phyloP scores from a whole-genome alignment of 176 grass and related monocot species.

The Zea luxurians region DNA sequence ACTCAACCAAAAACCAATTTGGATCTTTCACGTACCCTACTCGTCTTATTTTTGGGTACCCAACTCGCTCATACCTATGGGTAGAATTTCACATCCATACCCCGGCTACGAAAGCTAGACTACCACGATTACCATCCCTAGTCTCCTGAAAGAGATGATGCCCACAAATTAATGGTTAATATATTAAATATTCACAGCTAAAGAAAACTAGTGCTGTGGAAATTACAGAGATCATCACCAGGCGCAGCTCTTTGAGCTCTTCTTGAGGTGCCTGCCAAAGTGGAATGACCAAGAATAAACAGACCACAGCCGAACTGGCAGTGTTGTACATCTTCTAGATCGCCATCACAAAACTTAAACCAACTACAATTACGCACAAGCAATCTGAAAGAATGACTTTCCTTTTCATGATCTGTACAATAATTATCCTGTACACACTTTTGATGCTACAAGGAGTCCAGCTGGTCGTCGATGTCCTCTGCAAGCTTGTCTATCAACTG shows the following conservation, averaged over 20 bases:
- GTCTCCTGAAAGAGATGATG: too few species aligned
- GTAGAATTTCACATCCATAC: too few species aligned
- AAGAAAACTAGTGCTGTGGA: not conserved
- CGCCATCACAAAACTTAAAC: too few species aligned
- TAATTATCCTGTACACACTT: slow-evolving; percentile 34
- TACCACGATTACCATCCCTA: too few species aligned
- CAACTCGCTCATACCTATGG: too few species aligned
- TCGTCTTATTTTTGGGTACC: too few species aligned
- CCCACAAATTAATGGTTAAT: too few species aligned
- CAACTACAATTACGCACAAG: not conserved
- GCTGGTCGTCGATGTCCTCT: not conserved
- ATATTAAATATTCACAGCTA: slow-evolving; percentile 24
- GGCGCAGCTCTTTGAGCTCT: slow-evolving; percentile 40
- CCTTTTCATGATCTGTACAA: slow-evolving; percentile 46
- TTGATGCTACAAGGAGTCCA: slow-evolving; percentile 43
- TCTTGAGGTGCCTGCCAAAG: slow-evolving; percentile 20
- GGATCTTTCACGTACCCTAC: too few species aligned
- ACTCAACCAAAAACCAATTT: too few species aligned
- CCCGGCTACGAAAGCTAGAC: too few species aligned
- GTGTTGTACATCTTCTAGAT: too few species aligned
- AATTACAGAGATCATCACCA: slow-evolving; percentile 31
- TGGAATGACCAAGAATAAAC: slow-evolving; percentile 12
- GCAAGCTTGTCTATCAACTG: slow-evolving; percentile 66
- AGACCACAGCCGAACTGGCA: not conserved
- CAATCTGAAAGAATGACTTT: slow-evolving; percentile 38